A percentile compares a stretch with the other conserved stretches of the same genome.
Evolutionary conservation across 257 asterid genomes (phyloP).

Genomic region (Ilex asprella): DNA sequence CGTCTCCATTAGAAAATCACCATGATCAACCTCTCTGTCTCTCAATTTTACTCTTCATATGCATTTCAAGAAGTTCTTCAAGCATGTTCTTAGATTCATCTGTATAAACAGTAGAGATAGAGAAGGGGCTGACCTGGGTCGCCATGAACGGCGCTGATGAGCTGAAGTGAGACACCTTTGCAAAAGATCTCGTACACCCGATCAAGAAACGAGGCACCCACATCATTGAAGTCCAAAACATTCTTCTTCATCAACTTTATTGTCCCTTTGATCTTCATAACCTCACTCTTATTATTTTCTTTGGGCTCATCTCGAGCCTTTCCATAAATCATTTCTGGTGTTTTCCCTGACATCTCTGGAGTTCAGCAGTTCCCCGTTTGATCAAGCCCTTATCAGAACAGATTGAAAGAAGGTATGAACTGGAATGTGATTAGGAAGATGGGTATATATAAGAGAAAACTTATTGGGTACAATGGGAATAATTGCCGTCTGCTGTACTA

Average conservation of each 20-base stretch:
- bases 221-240: conserved; percentile 43
- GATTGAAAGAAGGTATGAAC: background rate
- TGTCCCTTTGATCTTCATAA: conserved; percentile 42
- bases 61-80: too few species aligned
- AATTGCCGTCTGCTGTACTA: too few species aligned
- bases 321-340: conserved; percentile 37
- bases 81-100: too few species aligned
- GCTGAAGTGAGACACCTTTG: conserved; percentile 58
- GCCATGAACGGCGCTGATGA: conserved; percentile 41
- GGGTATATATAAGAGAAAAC: background rate
- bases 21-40: too few species aligned
- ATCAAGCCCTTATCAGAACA: background rate
- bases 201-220: conserved; percentile 44
- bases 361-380: background rate
- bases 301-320: conserved; percentile 21
- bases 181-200: conserved; percentile 51
- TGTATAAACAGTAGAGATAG: too few species aligned
- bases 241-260: conserved; percentile 67
- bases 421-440: background rate
- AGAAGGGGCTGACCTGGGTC: conserved; percentile 34
- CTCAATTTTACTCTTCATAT: too few species aligned
- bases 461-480: too few species aligned
- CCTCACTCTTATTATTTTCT: background rate
- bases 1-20: too few species aligned
- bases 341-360: conserved; percentile 38